phyloP scores from a whole-genome alignment of 345 rosid genomes.

The Camelina hispida region DNA sequence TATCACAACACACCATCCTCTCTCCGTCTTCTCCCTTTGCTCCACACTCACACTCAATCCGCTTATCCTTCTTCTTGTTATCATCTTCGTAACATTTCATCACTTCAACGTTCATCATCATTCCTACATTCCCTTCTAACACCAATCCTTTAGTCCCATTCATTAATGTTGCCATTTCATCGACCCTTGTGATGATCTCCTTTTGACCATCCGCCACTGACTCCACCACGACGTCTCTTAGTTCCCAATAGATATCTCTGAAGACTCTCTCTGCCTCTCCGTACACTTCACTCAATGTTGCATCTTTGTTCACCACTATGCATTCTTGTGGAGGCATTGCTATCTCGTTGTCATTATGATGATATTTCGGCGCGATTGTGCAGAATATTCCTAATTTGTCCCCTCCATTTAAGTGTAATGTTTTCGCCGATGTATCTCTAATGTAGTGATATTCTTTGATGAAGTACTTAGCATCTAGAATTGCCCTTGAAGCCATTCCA shows the following conservation, averaged over 20 bases:
- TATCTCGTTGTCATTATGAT: conserved; percentile 38
- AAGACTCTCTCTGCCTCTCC: conserved; percentile 65
- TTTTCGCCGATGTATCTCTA: conserved; percentile 33
- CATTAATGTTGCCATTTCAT: conserved; percentile 43
- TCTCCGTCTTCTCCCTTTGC: conserved; percentile 83
- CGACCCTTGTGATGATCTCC: conserved; percentile 49
- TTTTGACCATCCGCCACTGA: conserved; percentile 50
- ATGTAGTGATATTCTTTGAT: conserved; percentile 63
- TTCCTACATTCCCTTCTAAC: conserved; percentile 54
- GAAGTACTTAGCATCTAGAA: conserved; percentile 75
- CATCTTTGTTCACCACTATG: conserved; percentile 57
- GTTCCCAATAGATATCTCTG: conserved; percentile 73
- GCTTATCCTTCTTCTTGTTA: conserved; percentile 31
- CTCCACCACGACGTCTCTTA: conserved; percentile 59
- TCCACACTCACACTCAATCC: conserved; percentile 73
- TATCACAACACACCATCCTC: conserved; percentile 79
- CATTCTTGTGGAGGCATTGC: conserved; percentile 66
- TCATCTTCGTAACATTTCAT: conserved; percentile 42
- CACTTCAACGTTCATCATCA: conserved; percentile 39
- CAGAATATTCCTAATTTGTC: conserved; percentile 62
- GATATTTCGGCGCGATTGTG: conserved; percentile 50
- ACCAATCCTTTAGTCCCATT: conserved; percentile 53
- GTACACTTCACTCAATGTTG: conserved; percentile 71
- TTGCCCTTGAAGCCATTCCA: conserved; percentile 60
- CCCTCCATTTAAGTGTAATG: conserved; percentile 39